Evolutionary conservation across 2,329 filamentous ascomycete genomes (phyloP).

Genomic region (Coleophoma crateriformis): DNA sequence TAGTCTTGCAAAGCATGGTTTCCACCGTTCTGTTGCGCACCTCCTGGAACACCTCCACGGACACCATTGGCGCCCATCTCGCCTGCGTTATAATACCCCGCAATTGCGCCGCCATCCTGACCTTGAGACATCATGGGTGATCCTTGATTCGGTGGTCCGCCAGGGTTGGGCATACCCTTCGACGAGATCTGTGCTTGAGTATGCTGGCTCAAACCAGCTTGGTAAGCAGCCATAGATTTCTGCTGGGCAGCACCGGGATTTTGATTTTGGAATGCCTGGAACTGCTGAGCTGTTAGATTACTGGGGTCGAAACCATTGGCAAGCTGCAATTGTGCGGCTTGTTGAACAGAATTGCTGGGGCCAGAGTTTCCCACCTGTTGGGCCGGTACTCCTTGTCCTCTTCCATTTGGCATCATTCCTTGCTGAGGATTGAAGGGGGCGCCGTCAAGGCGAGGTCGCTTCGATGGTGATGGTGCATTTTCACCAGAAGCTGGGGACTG

Average conservation of each 20-base stretch:
- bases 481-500: slow-evolving; percentile 79
- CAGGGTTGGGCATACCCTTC: slow-evolving; percentile 73
- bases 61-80: slow-evolving; percentile 55
- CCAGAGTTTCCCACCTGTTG: slow-evolving; percentile 58
- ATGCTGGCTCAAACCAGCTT: slow-evolving; percentile 77
- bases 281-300: slow-evolving; percentile 69
- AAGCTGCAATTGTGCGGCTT: slow-evolving; percentile 53
- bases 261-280: slow-evolving; percentile 49
- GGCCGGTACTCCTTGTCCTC: slow-evolving; percentile 64
- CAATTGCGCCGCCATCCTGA: slow-evolving; percentile 55
- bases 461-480: slow-evolving; percentile 87
- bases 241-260: slow-evolving; percentile 36
- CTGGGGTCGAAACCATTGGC: slow-evolving; percentile 71
- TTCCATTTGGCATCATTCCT: slow-evolving; percentile 69
- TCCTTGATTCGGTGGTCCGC: slow-evolving; percentile 67
- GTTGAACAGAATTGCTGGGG: slow-evolving; percentile 38
- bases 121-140: slow-evolving; percentile 78
- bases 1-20: slow-evolving; percentile 84
- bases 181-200: slow-evolving; percentile 75
- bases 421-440: slow-evolving; percentile 63
- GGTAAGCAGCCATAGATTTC: slow-evolving; percentile 81
- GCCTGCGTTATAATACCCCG: slow-evolving; percentile 56
- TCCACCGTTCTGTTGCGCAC: slow-evolving; percentile 26
- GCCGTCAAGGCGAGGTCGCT: slow-evolving; percentile 78
- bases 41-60: slow-evolving; percentile 42